A percentile compares a stretch with the other conserved stretches of the same genome.
Evolutionary conservation across 495 filamentous ascomycete genomes (phyloP).

Genomic region (Paragyromitra xinjiangensis): DNA sequence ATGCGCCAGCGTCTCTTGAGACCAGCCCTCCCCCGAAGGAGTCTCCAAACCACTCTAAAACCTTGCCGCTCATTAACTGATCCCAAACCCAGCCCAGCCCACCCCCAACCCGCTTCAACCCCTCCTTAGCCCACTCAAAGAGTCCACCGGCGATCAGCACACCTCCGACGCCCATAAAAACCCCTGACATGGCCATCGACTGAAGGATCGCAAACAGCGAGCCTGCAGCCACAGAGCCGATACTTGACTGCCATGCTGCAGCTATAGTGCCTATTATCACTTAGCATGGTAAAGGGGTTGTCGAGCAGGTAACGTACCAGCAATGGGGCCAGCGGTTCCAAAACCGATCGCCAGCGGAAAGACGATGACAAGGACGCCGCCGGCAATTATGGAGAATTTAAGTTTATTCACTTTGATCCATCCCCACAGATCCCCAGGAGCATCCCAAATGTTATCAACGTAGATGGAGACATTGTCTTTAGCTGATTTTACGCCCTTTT

Average conservation of each 20-base stretch:
- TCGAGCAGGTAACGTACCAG: neutral
- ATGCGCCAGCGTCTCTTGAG: no score
- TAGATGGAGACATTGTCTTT: neutral
- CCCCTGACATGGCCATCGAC: slow-evolving; percentile 7
- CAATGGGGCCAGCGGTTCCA: neutral
- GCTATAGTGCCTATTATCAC: slow-evolving; percentile 23
- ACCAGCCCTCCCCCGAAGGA: no score
- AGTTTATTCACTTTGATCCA: slow-evolving; percentile 15
- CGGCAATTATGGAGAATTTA: neutral
- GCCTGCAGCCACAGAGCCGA: slow-evolving; percentile 26
- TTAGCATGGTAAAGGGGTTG: neutral
- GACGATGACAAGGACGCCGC: slow-evolving; percentile 7
- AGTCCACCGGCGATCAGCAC: neutral
- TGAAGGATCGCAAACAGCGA: slow-evolving; percentile 29
- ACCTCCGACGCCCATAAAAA: slow-evolving; percentile 3
- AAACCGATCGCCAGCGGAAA: slow-evolving; percentile 16
- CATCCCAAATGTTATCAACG: neutral
- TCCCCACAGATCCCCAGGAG: neutral
- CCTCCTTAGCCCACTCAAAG: no score
- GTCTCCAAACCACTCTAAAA: no score
- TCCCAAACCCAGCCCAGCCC: no score
- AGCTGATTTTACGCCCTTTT: neutral
- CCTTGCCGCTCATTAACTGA: no score
- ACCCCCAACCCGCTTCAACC: no score
- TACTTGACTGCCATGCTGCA: slow-evolving; percentile 32